Base-by-base conservation (phyloP, 768 basidiomycete genomes). In the Mrakia gelida region DNA sequence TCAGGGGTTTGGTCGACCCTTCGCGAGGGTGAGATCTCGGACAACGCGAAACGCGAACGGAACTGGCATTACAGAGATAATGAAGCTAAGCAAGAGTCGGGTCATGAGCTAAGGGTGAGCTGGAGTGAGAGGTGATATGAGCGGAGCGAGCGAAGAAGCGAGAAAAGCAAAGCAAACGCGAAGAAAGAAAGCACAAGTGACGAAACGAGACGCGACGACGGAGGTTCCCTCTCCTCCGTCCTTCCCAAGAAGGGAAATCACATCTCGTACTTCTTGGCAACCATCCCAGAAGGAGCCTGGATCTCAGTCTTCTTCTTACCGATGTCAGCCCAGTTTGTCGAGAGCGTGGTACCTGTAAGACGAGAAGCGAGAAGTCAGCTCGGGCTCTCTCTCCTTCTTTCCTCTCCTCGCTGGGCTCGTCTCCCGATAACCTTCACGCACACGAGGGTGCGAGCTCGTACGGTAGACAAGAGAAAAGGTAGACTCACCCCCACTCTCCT, bases 261-360 rank as follows among this genome's bases (percentile, higher is more conserved):
- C 21, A 70, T 70, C 38, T 70, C 67, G 34, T 92, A 94, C 82
- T 90, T 89, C 86, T 91, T 92, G 89, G 90, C 92, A 84, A 94
- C 92, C 78, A 91, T 88, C 6, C 94, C 94, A 72, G 89, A 81
- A 67, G 95, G 95, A 1, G 95, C 93, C 83, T 91, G 91, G 52
- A 94, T 91, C 49, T 91, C 80, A 5, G 81, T 82, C 61, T 73
- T 80, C 79, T 84, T 86, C 86, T 91, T 92, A 79, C 84, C 86
- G 23, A 99, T 94, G 80, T 94, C 93, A 7, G 89, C 90, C 96
- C 96, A 99, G 84, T 97, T 94, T 0, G 96, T 99, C 85, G 93
- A 95, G 59, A 99, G 86, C 0, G 94, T 91, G 13, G 97, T 99
- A 23, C 77, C 77, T 78, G 61, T 21, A 3, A 52, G 28, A 54